These are phyloP conservation scores for Cladosporium cucumerinum DNA, from an alignment of 2,329 filamentous ascomycete species.

Conservation along the genomic window DNA sequence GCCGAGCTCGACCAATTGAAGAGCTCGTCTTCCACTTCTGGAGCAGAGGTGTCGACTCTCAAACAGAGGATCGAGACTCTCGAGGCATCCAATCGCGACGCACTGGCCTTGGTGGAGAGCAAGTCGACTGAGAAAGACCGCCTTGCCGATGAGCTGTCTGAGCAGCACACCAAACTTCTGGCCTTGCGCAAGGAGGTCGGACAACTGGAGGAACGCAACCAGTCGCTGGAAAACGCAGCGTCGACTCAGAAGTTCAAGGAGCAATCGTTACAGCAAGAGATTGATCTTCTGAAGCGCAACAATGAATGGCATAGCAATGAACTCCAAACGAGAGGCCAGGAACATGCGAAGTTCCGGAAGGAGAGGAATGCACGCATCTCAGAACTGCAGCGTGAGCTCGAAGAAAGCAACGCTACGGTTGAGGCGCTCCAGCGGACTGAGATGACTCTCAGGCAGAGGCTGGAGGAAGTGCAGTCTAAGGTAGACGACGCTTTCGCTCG, in stretches of 20 bases:
- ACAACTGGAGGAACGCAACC: constrained; percentile 75
- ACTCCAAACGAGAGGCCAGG: constrained; percentile 81
- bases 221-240: constrained; percentile 74
- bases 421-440: constrained; percentile 78
- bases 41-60: constrained; percentile 71
- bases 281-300: constrained; percentile 82
- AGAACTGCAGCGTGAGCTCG: constrained; percentile 81
- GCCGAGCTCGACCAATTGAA: constrained; percentile 77
- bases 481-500: constrained; percentile 78
- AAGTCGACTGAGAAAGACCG: constrained; percentile 84
- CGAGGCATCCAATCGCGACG: constrained; percentile 89
- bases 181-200: constrained; percentile 80
- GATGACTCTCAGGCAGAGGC: constrained; percentile 71
- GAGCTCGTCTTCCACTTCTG: constrained; percentile 67
- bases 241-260: constrained; percentile 86
- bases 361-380: constrained; percentile 89
- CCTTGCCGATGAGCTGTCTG: constrained; percentile 78
- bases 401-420: constrained; percentile 74
- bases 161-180: constrained; percentile 83
- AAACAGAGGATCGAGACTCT: constrained; percentile 80
- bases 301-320: constrained; percentile 92
- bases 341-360: constrained; percentile 86
- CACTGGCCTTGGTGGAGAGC: constrained; percentile 80
- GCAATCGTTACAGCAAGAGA: constrained; percentile 83
- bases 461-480: constrained; percentile 82